Conservation (phyloP, 139 green algal species). For the Pedinophyceae sp. region DNA sequence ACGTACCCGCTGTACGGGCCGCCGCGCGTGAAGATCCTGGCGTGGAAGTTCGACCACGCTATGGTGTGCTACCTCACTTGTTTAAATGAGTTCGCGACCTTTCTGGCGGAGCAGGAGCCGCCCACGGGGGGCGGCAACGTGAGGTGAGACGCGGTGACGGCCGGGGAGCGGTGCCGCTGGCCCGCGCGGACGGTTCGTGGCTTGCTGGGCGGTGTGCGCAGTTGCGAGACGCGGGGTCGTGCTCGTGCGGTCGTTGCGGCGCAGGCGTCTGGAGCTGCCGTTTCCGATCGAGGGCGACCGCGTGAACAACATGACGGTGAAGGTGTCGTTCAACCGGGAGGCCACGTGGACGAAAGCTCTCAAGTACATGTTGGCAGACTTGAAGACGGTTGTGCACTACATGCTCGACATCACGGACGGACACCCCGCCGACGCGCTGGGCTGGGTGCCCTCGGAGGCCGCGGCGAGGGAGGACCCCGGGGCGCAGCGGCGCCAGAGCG, state of each 20-base stretch:
- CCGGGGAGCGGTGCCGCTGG: neutral
- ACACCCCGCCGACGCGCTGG: too few relatives aligned
- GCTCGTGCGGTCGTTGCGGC: too few relatives aligned
- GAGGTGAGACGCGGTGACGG: neutral
- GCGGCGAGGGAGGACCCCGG: too few relatives aligned
- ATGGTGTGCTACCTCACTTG: conserved; percentile 63
- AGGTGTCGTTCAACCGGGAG: conserved; percentile 64
- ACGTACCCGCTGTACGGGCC: conserved; percentile 81
- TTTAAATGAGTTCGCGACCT: conserved; percentile 34
- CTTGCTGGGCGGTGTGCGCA: neutral
- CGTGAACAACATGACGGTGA: conserved; percentile 54
- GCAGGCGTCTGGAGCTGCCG: conserved; percentile 54
- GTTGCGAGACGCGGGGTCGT: neutral
- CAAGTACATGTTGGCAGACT: conserved; percentile 72
- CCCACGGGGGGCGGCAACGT: neutral
- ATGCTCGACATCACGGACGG: too few relatives aligned
- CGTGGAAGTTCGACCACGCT: conserved; percentile 63
- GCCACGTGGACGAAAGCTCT: conserved; percentile 83
- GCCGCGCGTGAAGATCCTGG: conserved; percentile 66
- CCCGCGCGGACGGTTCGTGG: neutral
- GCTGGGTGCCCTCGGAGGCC: too few relatives aligned
- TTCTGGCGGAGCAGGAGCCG: neutral
- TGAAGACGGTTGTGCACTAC: too few relatives aligned
- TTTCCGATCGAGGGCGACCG: conserved; percentile 75
- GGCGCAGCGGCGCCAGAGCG: too few relatives aligned